A percentile compares a stretch with the other conserved stretches of the same genome.
Conservation (phyloP, 768 basidiomycete genomes). For the Auriscalpium orientale region DNA sequence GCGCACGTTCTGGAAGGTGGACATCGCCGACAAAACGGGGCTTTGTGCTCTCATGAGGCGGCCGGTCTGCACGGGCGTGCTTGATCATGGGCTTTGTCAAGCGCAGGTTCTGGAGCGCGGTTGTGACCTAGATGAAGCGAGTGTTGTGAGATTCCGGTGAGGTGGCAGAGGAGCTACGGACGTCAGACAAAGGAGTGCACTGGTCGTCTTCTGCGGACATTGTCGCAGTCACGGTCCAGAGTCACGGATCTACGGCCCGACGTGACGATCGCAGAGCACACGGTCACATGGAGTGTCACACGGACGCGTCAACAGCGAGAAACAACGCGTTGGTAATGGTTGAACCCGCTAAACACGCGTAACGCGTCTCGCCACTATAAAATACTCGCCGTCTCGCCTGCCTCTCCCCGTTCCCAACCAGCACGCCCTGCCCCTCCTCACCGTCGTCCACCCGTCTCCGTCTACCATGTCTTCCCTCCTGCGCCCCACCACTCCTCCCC, state of each 20-base stretch:
- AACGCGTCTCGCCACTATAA: constrained; percentile 13
- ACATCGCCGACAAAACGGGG: constrained; percentile 47
- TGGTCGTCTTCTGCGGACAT: too few species aligned
- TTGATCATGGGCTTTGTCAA: constrained; percentile 18
- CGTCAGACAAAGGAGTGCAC: too few species aligned
- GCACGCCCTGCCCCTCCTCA: not conserved
- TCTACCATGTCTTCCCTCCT: constrained; percentile 15
- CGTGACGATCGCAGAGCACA: too few species aligned
- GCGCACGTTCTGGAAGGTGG: constrained; percentile 38
- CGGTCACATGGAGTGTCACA: not conserved
- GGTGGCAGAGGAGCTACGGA: too few species aligned
- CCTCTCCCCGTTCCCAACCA: not conserved
- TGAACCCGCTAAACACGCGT: constrained; percentile 24
- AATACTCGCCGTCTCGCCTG: not conserved
- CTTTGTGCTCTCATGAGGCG: constrained; percentile 20
- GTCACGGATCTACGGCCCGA: too few species aligned
- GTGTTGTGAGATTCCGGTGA: too few species aligned
- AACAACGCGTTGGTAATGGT: constrained; percentile 30
- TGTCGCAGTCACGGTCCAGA: too few species aligned
- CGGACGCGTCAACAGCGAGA: constrained; percentile 13
- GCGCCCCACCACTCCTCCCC: constrained; percentile 13
- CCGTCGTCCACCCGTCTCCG: not conserved
- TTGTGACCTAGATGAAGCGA: not conserved
- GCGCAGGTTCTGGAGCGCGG: not conserved
- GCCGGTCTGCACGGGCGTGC: not conserved